phyloP scores from a whole-genome alignment of 2,329 filamentous ascomycete genomes.

The Acrodontium crateriforme region DNA sequence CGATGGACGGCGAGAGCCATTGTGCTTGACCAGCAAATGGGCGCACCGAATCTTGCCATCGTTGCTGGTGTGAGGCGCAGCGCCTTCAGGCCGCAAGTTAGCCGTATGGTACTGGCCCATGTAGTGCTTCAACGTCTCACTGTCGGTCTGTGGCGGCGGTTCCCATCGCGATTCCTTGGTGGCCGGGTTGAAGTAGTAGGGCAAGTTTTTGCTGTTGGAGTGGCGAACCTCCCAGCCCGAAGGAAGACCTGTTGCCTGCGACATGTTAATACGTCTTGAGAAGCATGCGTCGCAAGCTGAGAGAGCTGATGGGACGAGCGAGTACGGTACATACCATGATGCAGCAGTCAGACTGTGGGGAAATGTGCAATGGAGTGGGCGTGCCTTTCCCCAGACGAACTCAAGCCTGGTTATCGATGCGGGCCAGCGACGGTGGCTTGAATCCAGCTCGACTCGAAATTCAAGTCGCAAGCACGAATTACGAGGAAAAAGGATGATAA shows the following conservation, averaged over 20 bases:
- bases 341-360: no score
- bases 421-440: no score
- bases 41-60: conserved; percentile 85
- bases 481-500: no score
- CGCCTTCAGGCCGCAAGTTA: conserved; percentile 24
- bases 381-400: no score
- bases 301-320: no score
- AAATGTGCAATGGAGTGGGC: no score
- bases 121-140: conserved; percentile 82
- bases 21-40: conserved; percentile 89
- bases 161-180: conserved; percentile 93
- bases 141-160: conserved; percentile 74
- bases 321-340: no score
- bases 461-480: no score
- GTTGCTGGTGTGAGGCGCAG: conserved; percentile 6
- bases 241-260: conserved; percentile 19
- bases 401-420: no score
- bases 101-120: conserved; percentile 72
- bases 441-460: no score
- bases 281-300: no score
- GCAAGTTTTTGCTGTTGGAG: conserved; percentile 95
- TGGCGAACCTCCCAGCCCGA: conserved; percentile 63
- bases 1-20: conserved; percentile 70
- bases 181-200: conserved; percentile 89
- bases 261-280: conserved; percentile 1